Base-by-base conservation (phyloP, 345 rosid genomes). In the Cardamine resedifolia region DNA sequence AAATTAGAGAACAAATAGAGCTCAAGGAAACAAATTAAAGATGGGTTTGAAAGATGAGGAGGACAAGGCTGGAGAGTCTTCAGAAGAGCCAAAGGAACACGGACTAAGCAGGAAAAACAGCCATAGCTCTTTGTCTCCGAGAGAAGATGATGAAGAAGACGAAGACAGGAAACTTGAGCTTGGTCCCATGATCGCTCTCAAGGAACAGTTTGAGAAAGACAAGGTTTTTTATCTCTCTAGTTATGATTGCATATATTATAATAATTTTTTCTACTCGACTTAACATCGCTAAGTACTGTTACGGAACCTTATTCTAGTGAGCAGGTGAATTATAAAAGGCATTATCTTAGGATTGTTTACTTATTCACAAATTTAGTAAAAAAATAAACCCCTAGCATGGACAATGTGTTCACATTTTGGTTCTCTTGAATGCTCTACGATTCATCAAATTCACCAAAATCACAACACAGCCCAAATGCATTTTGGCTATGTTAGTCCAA, bases 101-200 rank as follows among this genome's bases (percentile, higher is more conserved):
- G 33, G 21, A 8, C 39, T 75, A 61, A 78, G 77, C 56, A 71
- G 80, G 41, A 77, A 72, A 33, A 77, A 77, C 23, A 77, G 81
- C 57, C 77, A 77, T 26, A 45, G 77, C 66, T 77, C 77, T 67
- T 39, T 72, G 19, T 71, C 31, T 77, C 64, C 69, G 6, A 68
- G 66, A 3, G 83, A 73, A 0, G 82, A 81, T 30, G 84, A 81
- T 5, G 78, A 78, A 4, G 79, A 78, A 44, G 77, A 68, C 0
- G 74, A 60, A 52, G 64, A 47, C 41, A 65, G 16, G 73, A 75
- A 67, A 51, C 60, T 61, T 58, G 78, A 78, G 7, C 61, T 81
- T 44, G 84, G 84, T 68, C 82, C 82, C 72, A 79, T 71, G 66
- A 21, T 75, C 14, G 79, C 78, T 60, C 84, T 81, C 16, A 81